A percentile compares a stretch with the other conserved stretches of the same genome.
phyloP scores from a whole-genome alignment of 2,329 filamentous ascomycete genomes.

The Zymoseptoria pseudotritici region DNA sequence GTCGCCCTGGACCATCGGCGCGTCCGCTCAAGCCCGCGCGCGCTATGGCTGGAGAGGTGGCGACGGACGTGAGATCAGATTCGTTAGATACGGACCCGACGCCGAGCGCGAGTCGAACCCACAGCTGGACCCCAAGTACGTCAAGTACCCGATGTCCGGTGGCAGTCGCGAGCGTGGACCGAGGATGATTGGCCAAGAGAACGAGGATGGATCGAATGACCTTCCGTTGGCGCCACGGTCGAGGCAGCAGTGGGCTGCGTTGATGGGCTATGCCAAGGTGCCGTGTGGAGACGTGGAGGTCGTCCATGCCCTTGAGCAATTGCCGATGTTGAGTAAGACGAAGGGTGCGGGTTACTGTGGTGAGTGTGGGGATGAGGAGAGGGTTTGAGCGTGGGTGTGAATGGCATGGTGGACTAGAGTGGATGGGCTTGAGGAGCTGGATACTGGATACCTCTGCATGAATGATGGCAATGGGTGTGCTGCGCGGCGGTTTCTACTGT shows the following conservation, averaged over 20 bases:
- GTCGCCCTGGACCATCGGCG: conserved; percentile 17
- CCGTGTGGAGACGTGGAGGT: conserved; percentile 21
- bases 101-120: conserved; percentile 25
- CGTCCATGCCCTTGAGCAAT: conserved; percentile 12
- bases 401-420: not conserved
- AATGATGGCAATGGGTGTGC: not conserved
- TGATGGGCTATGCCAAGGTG: conserved; percentile 7
- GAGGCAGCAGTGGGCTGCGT: conserved; percentile 21
- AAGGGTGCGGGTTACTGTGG: not conserved
- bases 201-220: conserved; percentile 11
- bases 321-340: conserved; percentile 9
- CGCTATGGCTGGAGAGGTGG: conserved; percentile 30
- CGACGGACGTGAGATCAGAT: conserved; percentile 31
- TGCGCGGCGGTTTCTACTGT: not conserved
- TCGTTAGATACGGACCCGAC: conserved; percentile 26
- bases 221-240: conserved; percentile 19
- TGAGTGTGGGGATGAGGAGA: not conserved
- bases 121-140: conserved; percentile 18
- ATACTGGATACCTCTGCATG: not conserved
- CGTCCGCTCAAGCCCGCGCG: conserved; percentile 1
- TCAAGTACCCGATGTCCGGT: conserved; percentile 1
- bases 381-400: not conserved
- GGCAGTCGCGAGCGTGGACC: conserved; percentile 8
- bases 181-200: conserved; percentile 8
- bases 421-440: not conserved